These are phyloP conservation scores for Saccharomycopsis sp. DNA, from an alignment of 805 yeast genomes.

Conservation along the genomic window DNA sequence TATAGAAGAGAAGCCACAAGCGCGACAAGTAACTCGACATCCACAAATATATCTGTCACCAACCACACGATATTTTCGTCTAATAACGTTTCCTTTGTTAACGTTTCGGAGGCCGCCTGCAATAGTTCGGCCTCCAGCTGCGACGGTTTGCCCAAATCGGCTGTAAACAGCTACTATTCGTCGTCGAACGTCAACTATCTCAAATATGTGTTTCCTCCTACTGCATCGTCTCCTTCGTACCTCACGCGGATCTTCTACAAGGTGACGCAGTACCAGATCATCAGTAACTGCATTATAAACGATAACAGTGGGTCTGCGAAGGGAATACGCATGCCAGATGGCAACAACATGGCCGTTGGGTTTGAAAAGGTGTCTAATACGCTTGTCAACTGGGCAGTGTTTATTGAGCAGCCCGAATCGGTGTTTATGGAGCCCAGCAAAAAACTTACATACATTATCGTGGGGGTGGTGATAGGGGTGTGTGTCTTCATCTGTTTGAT, in stretches of 20 bases:
- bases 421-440: slow-evolving; percentile 58
- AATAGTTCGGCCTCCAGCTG: neutral
- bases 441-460: slow-evolving; percentile 57
- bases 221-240: slow-evolving; percentile 17
- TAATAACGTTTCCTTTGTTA: neutral
- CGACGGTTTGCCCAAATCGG: slow-evolving; percentile 10
- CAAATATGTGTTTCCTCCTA: slow-evolving; percentile 37
- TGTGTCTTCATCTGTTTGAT: slow-evolving; percentile 66
- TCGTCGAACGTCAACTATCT: slow-evolving; percentile 15
- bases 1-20: neutral
- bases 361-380: slow-evolving; percentile 30
- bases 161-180: slow-evolving; percentile 13
- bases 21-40: neutral
- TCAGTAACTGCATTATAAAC: slow-evolving; percentile 30
- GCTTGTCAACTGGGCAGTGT: slow-evolving; percentile 61
- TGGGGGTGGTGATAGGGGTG: slow-evolving; percentile 72
- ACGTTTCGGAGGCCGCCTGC: neutral
- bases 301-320: slow-evolving; percentile 37
- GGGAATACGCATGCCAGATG: slow-evolving; percentile 32
- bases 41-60: neutral
- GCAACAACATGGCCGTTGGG: slow-evolving; percentile 47
- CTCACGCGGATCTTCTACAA: slow-evolving; percentile 19
- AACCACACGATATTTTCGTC: neutral
- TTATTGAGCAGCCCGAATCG: slow-evolving; percentile 55
- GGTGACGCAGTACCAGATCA: slow-evolving; percentile 25